These are phyloP conservation scores for Rosa hybrid DNA, from an alignment of 331 rosid species.

Conservation along the genomic window DNA sequence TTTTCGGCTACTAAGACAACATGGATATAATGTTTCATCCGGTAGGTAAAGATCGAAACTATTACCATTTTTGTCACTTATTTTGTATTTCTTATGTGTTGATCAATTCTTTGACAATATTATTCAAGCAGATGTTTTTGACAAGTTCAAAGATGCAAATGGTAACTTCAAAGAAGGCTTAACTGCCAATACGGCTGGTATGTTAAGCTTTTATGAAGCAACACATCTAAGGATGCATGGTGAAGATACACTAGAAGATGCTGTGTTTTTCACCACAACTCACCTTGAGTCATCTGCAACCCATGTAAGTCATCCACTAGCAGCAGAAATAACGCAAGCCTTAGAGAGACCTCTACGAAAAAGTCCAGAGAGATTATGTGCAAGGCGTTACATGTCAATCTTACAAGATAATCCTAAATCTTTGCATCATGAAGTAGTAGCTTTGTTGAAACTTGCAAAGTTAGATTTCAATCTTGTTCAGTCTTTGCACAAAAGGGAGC, in stretches of 20 bases:
- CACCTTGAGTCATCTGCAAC: conserved; percentile 22
- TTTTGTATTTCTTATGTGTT: too few species aligned
- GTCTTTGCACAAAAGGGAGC: conserved; percentile 12
- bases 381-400: conserved; percentile 14
- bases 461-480: conserved; percentile 24
- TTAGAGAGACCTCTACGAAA: conserved; percentile 17
- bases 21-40: conserved; percentile 22
- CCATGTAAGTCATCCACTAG: background rate
- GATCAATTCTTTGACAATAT: too few species aligned
- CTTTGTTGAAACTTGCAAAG: conserved; percentile 13
- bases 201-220: conserved; percentile 29
- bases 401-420: conserved; percentile 9
- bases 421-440: background rate
- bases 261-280: conserved; percentile 21
- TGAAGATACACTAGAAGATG: conserved; percentile 32
- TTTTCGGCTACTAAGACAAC: conserved; percentile 24
- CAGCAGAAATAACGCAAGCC: conserved; percentile 14
- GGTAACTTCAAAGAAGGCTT: conserved; percentile 18
- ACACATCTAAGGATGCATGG: conserved; percentile 23
- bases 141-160: conserved; percentile 12
- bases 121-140: conserved; percentile 15
- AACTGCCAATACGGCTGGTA: background rate
- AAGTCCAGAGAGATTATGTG: conserved; percentile 1
- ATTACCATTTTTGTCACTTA: too few species aligned
- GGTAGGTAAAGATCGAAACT: conserved; percentile 8